Evolutionary conservation across 805 yeast genomes (phyloP).

Genomic region (Sungouiozyma intestinalis): DNA sequence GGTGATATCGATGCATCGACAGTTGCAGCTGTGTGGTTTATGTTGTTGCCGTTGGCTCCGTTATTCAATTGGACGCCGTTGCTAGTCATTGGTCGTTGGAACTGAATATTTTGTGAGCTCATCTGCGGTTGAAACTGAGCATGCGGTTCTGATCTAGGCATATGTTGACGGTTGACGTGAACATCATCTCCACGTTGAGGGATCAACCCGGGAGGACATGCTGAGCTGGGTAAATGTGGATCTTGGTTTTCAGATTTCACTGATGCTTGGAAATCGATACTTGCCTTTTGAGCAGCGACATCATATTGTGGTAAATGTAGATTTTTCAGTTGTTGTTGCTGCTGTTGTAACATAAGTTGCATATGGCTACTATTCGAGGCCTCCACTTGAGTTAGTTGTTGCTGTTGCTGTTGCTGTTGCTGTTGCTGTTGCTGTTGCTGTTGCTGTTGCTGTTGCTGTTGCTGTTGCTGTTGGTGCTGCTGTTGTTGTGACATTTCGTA

Average conservation of each 20-base stretch:
- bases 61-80: background rate
- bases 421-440: background rate
- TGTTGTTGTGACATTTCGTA: constrained; percentile 1
- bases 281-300: background rate
- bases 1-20: background rate
- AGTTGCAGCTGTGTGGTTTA: background rate
- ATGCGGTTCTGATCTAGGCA: background rate
- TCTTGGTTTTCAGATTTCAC: background rate
- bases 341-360: background rate
- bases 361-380: background rate
- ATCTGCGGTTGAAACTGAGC: background rate
- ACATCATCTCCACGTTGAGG: background rate
- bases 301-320: background rate
- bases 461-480: constrained; percentile 3
- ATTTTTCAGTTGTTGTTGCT: background rate
- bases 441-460: background rate
- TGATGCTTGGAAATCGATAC: background rate
- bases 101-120: background rate
- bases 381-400: background rate
- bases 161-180: background rate
- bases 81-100: background rate
- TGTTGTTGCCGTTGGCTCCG: no score
- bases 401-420: constrained; percentile 1
- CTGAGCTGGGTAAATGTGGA: background rate
- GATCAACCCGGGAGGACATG: background rate